Evolutionary conservation across 2,329 filamentous ascomycete species (phyloP).

Genomic region (Didymella glomerata): DNA sequence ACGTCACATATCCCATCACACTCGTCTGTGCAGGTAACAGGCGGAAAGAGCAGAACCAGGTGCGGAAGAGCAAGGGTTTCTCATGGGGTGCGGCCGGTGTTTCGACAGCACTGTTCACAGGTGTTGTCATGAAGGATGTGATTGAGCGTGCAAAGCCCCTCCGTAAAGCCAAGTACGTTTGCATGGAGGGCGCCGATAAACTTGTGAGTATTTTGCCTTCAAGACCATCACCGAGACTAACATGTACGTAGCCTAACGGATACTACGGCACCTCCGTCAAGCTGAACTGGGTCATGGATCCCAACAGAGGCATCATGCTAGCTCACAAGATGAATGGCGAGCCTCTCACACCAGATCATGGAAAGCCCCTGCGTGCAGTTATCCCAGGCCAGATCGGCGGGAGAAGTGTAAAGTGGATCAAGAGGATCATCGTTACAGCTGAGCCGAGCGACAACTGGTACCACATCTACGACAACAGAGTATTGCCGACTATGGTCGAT

Average conservation of each 20-base stretch:
- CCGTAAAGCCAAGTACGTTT: slow-evolving; percentile 79
- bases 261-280: slow-evolving; percentile 89
- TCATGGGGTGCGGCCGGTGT: slow-evolving; percentile 91
- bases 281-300: slow-evolving; percentile 86
- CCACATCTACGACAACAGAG: slow-evolving; percentile 91
- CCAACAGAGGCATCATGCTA: slow-evolving; percentile 83
- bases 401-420: slow-evolving; percentile 92
- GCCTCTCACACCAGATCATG: slow-evolving; percentile 80
- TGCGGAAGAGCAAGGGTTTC: slow-evolving; percentile 91
- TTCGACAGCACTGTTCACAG: slow-evolving; percentile 88
- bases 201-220: slow-evolving; percentile 56
- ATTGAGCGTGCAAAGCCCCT: slow-evolving; percentile 72
- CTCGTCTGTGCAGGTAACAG: slow-evolving; percentile 92
- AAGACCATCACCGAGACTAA: slow-evolving; percentile 20
- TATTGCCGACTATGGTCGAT: slow-evolving; percentile 84
- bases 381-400: slow-evolving; percentile 93
- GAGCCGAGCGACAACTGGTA: slow-evolving; percentile 92
- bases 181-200: slow-evolving; percentile 90
- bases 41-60: slow-evolving; percentile 90
- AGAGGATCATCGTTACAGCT: slow-evolving; percentile 78
- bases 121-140: slow-evolving; percentile 77
- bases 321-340: slow-evolving; percentile 93
- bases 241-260: slow-evolving; percentile 72
- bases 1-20: slow-evolving; percentile 85
- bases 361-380: slow-evolving; percentile 80